Percentiles rank a stretch among this genome's conserved stretches.
phyloP scores from a whole-genome alignment of 345 rosid species.

The Hibiscus tridactylites region DNA sequence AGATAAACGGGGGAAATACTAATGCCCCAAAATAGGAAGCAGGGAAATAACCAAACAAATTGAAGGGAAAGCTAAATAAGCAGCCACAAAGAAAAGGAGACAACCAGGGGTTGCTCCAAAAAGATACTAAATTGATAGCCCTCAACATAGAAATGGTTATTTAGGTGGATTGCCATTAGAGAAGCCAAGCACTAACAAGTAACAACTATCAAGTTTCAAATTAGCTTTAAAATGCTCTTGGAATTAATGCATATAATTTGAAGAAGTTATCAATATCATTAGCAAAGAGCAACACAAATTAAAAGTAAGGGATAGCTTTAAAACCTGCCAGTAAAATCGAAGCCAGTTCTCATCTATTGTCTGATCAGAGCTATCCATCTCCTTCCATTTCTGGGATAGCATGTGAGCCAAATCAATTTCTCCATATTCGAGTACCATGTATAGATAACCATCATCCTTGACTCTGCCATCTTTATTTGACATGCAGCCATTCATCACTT shows the following conservation, averaged over 20 bases:
- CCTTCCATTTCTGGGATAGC: slow-evolving; percentile 96
- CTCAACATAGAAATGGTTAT: neutral
- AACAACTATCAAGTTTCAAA: neutral
- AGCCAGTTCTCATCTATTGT: slow-evolving; percentile 97
- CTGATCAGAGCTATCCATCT: slow-evolving; percentile 51
- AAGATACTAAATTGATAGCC: neutral
- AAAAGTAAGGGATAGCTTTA: slow-evolving; percentile 20
- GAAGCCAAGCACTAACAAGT: neutral
- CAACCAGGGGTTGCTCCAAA: too few relatives aligned
- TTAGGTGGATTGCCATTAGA: neutral
- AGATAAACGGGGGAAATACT: neutral
- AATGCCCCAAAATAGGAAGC: neutral
- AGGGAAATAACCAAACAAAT: neutral
- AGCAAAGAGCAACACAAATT: neutral
- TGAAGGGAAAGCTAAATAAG: neutral
- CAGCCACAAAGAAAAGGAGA: neutral
- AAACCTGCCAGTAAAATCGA: slow-evolving; percentile 98
- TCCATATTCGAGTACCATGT: slow-evolving; percentile 96
- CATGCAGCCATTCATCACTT: slow-evolving; percentile 66
- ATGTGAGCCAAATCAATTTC: slow-evolving; percentile 98
- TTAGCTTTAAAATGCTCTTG: neutral
- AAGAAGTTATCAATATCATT: slow-evolving; percentile 3
- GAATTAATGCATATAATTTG: neutral
- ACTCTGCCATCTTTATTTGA: slow-evolving; percentile 82
- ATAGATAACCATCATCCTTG: slow-evolving; percentile 82